Evolutionary conservation across 2,329 filamentous ascomycete species (phyloP).

Genomic region (Talaromyces sp.): DNA sequence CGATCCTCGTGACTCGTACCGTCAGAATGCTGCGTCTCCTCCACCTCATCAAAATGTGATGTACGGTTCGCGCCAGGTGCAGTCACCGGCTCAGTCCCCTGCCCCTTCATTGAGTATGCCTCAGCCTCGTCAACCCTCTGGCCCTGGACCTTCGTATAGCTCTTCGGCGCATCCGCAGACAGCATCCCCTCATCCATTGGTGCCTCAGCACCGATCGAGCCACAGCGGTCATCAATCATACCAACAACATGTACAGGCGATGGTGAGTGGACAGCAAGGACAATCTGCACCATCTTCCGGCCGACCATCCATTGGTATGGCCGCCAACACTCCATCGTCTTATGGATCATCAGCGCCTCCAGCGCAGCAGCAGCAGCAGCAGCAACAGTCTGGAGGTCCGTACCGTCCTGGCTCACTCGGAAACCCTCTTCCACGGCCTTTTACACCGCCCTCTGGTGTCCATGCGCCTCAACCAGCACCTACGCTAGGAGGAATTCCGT

Average conservation of each 20-base stretch:
- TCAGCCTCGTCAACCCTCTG: conserved; percentile 27
- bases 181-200: conserved; percentile 25
- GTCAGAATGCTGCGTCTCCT: conserved; percentile 27
- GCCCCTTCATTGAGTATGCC: conserved; percentile 28
- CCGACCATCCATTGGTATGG: conserved; percentile 31
- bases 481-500: conserved; percentile 26
- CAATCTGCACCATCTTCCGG: conserved; percentile 23
- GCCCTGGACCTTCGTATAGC: conserved; percentile 26
- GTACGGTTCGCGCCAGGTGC: conserved; percentile 33
- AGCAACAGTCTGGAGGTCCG: conserved; percentile 6
- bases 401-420: conserved; percentile 16
- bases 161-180: conserved; percentile 23
- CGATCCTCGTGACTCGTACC: conserved; percentile 28
- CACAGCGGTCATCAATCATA: conserved; percentile 29
- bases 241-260: conserved; percentile 38
- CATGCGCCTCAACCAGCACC: conserved; percentile 25
- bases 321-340: conserved; percentile 33
- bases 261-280: conserved; percentile 37
- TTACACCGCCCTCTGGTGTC: conserved; percentile 38
- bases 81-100: conserved; percentile 30
- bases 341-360: conserved; percentile 22
- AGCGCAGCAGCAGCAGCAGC: conserved; percentile 8
- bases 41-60: conserved; percentile 28
- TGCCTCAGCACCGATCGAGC: conserved; percentile 19
- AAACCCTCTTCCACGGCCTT: conserved; percentile 35